Evolutionary conservation across 1,284 basidiomycete genomes (phyloP).

Genomic region (Puccinia brachypodii): DNA sequence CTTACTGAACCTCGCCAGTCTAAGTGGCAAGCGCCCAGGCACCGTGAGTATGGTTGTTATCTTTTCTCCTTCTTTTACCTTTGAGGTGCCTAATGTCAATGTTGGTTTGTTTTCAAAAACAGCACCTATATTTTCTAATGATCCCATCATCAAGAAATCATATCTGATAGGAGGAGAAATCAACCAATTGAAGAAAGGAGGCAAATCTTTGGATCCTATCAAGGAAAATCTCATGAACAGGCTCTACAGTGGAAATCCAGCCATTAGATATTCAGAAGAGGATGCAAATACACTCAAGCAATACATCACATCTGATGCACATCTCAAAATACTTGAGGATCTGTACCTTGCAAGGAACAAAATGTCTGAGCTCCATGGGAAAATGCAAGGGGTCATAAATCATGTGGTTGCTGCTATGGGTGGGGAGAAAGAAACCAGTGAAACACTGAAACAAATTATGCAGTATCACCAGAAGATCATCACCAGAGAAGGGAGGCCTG

Average conservation of each 20-base stretch:
- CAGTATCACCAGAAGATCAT: not conserved
- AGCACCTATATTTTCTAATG: constrained; percentile 11
- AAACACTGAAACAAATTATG: not conserved
- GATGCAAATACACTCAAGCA: not conserved
- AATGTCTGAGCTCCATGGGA: not conserved
- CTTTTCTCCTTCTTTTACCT: not conserved
- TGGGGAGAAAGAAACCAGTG: not conserved
- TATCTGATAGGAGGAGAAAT: not conserved
- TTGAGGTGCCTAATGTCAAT: not conserved
- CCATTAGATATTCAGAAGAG: not conserved
- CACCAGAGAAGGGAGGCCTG: not conserved
- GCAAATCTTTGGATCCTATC: not conserved
- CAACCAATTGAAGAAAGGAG: not conserved
- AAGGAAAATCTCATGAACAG: not conserved
- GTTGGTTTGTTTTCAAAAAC: not conserved
- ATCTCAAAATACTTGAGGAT: not conserved
- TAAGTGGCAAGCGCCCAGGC: not conserved
- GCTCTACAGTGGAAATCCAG: not conserved
- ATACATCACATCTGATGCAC: not conserved
- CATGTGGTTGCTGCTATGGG: not conserved
- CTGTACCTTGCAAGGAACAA: not conserved
- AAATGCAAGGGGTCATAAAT: not conserved
- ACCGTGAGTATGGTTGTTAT: constrained; percentile 2
- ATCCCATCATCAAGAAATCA: not conserved
- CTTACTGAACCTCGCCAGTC: not conserved